phyloP scores from a whole-genome alignment of 1,284 basidiomycete genomes.

The Spongiforma sp. region DNA sequence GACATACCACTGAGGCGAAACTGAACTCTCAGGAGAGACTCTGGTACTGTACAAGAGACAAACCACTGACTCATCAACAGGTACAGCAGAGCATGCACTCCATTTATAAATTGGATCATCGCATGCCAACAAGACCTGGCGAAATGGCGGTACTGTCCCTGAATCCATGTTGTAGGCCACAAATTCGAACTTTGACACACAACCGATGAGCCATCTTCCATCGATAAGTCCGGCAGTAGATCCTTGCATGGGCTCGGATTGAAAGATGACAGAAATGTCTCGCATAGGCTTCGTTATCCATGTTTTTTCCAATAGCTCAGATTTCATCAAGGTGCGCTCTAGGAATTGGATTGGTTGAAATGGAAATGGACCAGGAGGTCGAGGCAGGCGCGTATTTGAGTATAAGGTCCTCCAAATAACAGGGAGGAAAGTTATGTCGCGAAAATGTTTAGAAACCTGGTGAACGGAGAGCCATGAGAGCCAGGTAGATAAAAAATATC shows the following conservation, averaged over 20 bases:
- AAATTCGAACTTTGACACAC: background rate
- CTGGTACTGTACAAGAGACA: background rate
- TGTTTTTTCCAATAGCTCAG: background rate
- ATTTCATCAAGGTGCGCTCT: background rate
- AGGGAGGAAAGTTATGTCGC: background rate
- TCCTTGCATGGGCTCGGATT: background rate
- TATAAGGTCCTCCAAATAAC: background rate
- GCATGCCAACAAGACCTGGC: background rate
- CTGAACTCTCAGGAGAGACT: background rate
- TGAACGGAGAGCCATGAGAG: background rate
- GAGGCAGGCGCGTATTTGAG: background rate
- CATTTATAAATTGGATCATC: background rate
- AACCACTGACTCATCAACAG: background rate
- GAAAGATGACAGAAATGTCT: background rate
- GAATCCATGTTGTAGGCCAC: background rate
- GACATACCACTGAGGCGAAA: background rate
- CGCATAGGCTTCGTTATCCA: background rate
- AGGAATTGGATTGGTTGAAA: background rate
- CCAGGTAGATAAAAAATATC: background rate
- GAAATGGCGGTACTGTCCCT: background rate
- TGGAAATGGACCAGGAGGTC: background rate
- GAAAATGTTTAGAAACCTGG: background rate
- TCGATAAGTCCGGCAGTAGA: background rate
- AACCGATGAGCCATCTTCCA: constrained; percentile 3
- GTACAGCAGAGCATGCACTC: background rate